phyloP scores from a whole-genome alignment of 345 rosid genomes.

The Raphanus sativus region DNA sequence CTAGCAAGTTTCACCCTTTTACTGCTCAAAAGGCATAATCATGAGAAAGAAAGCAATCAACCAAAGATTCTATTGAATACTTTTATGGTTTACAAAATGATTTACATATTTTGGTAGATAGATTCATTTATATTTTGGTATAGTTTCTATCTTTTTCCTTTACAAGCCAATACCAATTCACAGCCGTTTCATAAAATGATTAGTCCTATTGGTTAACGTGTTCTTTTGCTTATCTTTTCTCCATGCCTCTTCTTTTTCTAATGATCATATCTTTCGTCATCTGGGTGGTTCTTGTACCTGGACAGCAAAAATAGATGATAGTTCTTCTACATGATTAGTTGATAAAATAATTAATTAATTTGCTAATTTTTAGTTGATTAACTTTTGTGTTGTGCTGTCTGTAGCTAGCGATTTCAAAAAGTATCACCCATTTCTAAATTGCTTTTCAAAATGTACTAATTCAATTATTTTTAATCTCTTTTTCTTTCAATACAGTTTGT shows the following conservation, averaged over 20 bases:
- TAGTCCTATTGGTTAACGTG: slow-evolving; percentile 23
- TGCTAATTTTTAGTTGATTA: slow-evolving; percentile 12
- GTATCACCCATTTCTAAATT: background rate
- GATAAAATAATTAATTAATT: background rate
- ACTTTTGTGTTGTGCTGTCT: slow-evolving; percentile 25
- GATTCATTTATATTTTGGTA: background rate
- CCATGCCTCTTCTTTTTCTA: background rate
- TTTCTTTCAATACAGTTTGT: background rate
- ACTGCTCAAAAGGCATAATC: slow-evolving; percentile 7
- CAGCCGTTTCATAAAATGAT: slow-evolving; percentile 13
- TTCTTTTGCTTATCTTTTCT: slow-evolving; percentile 25
- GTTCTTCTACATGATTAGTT: slow-evolving; percentile 5
- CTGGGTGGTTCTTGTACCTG: slow-evolving; percentile 20
- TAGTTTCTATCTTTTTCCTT: background rate
- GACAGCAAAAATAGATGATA: background rate
- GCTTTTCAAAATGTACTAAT: background rate
- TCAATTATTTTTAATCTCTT: background rate
- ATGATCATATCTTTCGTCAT: slow-evolving; percentile 18
- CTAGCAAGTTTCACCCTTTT: background rate
- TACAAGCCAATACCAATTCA: background rate
- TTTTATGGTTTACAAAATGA: background rate
- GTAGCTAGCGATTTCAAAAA: slow-evolving; percentile 9
- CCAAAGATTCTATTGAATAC: background rate
- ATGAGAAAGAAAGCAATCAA: background rate
- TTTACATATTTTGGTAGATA: background rate